These are phyloP conservation scores for Omphalea diandra DNA, from an alignment of 441 rosid species.

Conservation along the genomic window DNA sequence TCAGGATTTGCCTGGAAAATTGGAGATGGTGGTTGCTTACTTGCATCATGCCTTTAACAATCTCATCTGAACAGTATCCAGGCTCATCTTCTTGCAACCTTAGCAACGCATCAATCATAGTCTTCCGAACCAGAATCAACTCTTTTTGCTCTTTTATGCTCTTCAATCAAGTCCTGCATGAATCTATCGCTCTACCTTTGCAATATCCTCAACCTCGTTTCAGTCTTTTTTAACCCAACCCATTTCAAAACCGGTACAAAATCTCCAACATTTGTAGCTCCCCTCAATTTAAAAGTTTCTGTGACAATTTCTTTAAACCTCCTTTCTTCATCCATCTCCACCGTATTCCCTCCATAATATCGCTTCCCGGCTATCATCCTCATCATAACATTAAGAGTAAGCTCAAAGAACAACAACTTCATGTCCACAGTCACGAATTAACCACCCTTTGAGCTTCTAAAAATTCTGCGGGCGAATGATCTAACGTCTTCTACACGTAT, in stretches of 20 bases:
- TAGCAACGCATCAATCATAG: conserved; percentile 42
- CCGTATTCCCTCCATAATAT: conserved; percentile 33
- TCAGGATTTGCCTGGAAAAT: not conserved
- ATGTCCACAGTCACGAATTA: conserved; percentile 28
- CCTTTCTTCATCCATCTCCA: conserved; percentile 37
- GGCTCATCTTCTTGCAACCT: conserved; percentile 42
- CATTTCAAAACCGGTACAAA: conserved; percentile 38
- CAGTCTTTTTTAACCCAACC: conserved; percentile 33
- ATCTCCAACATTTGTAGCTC: conserved; percentile 39
- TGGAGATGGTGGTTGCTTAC: conserved; percentile 30
- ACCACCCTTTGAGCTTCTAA: conserved; percentile 8
- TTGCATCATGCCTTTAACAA: conserved; percentile 41
- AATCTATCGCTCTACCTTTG: conserved; percentile 40
- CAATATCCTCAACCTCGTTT: conserved; percentile 30
- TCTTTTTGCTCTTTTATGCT: conserved; percentile 18
- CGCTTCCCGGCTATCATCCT: conserved; percentile 50
- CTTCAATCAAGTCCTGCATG: conserved; percentile 48
- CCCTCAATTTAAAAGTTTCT: conserved; percentile 35
- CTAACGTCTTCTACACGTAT: conserved; percentile 38
- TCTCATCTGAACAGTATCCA: conserved; percentile 34
- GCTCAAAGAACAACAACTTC: conserved; percentile 38
- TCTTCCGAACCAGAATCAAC: conserved; percentile 20
- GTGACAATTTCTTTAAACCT: conserved; percentile 39
- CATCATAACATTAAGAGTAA: conserved; percentile 42
- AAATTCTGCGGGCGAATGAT: conserved; percentile 28